Evolutionary conservation across 73 alveolate species (phyloP).

Genomic region (Stentor roeselii): DNA sequence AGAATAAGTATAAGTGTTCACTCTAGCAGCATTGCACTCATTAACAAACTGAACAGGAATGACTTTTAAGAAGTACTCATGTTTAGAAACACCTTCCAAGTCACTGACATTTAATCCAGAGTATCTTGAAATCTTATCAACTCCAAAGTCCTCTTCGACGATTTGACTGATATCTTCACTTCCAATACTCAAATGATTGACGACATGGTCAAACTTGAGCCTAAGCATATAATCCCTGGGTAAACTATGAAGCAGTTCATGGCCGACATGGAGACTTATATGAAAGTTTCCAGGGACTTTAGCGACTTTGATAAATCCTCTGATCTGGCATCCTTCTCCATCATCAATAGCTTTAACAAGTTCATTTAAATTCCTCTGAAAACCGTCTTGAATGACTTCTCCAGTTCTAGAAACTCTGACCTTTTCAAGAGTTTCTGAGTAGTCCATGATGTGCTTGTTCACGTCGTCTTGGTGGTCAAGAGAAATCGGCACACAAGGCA

Average conservation of each 20-base stretch:
- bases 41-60: conserved; percentile 33
- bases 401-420: conserved; percentile 61
- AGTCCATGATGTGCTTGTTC: conserved; percentile 71
- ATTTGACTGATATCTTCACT: background rate
- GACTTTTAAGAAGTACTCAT: background rate
- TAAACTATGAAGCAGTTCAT: background rate
- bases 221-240: background rate
- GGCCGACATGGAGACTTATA: conserved; percentile 60
- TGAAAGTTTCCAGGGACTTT: conserved; percentile 91
- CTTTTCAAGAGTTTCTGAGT: conserved; percentile 65
- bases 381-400: conserved; percentile 35
- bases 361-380: conserved; percentile 55
- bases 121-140: background rate
- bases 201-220: background rate
- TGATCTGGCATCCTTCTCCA: conserved; percentile 74
- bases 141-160: background rate
- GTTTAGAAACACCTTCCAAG: background rate
- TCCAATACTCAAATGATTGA: conserved; percentile 10
- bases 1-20: conserved; percentile 62
- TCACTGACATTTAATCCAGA: background rate
- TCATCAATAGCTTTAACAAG: conserved; percentile 40
- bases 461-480: conserved; percentile 74
- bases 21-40: conserved; percentile 32
- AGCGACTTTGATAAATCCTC: conserved; percentile 63
- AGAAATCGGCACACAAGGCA: conserved; percentile 65